These are phyloP conservation scores for Lasiosphaeris hirsuta DNA, from an alignment of 495 filamentous ascomycete genomes.

Conservation along the genomic window DNA sequence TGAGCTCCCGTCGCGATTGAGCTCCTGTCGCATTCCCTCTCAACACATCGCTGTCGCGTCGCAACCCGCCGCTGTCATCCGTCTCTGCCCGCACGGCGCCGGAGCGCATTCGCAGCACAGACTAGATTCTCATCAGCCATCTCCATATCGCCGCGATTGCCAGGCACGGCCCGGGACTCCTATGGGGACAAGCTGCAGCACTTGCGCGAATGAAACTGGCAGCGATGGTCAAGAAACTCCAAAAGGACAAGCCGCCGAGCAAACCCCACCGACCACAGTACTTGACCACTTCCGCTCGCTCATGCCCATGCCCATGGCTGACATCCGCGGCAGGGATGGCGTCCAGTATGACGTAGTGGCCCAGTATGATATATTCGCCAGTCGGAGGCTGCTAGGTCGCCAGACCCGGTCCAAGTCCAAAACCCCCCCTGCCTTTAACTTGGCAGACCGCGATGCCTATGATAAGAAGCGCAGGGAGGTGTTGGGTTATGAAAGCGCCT, in stretches of 20 bases:
- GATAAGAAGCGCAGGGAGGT: conserved; percentile 5
- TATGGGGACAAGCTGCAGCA: conserved; percentile 21
- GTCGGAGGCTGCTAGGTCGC: background rate
- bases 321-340: conserved; percentile 6
- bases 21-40: too few species aligned
- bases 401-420: background rate
- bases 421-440: background rate
- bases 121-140: background rate
- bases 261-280: conserved; percentile 13
- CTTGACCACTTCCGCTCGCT: conserved; percentile 5
- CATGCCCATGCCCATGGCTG: conserved; percentile 14
- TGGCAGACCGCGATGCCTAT: conserved; percentile 3
- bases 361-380: conserved; percentile 1
- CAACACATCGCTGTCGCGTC: too few species aligned
- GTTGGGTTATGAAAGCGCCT: conserved; percentile 7
- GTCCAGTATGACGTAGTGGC: conserved; percentile 16
- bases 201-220: conserved; percentile 2
- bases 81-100: too few species aligned
- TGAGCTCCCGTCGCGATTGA: too few species aligned
- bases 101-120: too few species aligned
- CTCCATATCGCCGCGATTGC: background rate
- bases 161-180: background rate
- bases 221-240: conserved; percentile 10
- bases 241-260: conserved; percentile 15
- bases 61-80: too few species aligned